Percentiles rank a stretch among this genome's conserved stretches.
Conservation (phyloP, 2,329 filamentous ascomycete genomes). For the Colletotrichum endophyticum region DNA sequence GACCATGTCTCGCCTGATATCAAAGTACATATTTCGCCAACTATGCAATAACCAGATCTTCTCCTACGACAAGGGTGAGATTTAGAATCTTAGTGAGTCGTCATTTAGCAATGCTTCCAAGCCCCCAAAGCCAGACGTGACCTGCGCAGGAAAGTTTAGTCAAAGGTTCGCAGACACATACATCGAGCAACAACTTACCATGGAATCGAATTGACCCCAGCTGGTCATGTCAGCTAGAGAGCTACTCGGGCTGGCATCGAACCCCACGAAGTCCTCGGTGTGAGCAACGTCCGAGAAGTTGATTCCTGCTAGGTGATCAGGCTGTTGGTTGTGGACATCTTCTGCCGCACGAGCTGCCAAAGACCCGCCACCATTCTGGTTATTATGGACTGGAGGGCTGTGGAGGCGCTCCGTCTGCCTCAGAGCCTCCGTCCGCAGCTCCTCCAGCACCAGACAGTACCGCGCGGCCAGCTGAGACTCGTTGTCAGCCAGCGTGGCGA, state of each 20-base stretch:
- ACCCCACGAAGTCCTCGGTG: slow-evolving; percentile 9
- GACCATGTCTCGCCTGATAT: not conserved
- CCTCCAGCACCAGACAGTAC: slow-evolving; percentile 47
- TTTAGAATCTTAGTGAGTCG: slow-evolving; percentile 7
- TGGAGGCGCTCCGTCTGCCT: slow-evolving; percentile 11
- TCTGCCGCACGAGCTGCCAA: not conserved
- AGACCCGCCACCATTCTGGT: not conserved
- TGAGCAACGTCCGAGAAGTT: not conserved
- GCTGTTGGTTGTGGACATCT: not conserved
- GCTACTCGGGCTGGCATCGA: slow-evolving; percentile 10
- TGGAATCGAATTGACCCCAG: slow-evolving; percentile 21
- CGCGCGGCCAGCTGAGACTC: slow-evolving; percentile 41
- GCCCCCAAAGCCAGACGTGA: slow-evolving; percentile 14
- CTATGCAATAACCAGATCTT: not conserved
- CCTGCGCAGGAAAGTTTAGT: not conserved
- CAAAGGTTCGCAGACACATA: not conserved
- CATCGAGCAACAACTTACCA: not conserved
- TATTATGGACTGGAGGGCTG: not conserved
- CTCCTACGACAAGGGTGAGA: not conserved
- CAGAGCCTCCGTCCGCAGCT: slow-evolving; percentile 24
- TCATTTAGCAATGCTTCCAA: slow-evolving; percentile 9
- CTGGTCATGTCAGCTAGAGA: slow-evolving; percentile 17
- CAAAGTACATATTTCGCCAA: not conserved
- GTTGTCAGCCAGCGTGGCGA: slow-evolving; percentile 38
- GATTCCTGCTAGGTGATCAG: not conserved